Conservation (phyloP, 1,139 yeast genomes). For the Magnusiomyces suaveolens region DNA sequence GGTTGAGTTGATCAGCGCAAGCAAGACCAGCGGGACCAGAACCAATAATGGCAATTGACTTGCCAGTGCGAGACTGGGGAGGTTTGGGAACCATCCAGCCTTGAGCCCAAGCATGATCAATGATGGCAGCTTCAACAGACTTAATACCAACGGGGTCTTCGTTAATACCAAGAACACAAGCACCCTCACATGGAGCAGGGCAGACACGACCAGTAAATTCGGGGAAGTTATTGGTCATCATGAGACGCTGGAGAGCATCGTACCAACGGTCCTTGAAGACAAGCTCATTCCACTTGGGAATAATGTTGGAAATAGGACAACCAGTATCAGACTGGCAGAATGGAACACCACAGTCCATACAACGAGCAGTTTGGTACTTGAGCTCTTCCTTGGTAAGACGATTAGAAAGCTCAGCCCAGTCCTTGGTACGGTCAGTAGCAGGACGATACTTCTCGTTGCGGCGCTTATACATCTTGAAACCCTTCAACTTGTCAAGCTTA, state of each 20-base stretch:
- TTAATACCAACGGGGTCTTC: slow-evolving; percentile 96
- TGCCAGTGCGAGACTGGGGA: slow-evolving; percentile 74
- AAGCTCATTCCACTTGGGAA: slow-evolving; percentile 96
- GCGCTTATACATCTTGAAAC: slow-evolving; percentile 89
- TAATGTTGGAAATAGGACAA: slow-evolving; percentile 92
- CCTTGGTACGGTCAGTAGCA: slow-evolving; percentile 65
- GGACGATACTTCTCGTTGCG: slow-evolving; percentile 79
- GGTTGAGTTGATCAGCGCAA: slow-evolving; percentile 91
- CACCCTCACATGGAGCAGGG: slow-evolving; percentile 99
- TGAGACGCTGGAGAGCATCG: slow-evolving; percentile 82
- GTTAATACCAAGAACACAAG: slow-evolving; percentile 89
- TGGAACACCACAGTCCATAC: slow-evolving; percentile 99
- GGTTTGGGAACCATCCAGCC: slow-evolving; percentile 91
- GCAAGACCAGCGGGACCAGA: slow-evolving; percentile 98
- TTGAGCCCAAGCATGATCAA: slow-evolving; percentile 90
- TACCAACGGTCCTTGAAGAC: slow-evolving; percentile 94
- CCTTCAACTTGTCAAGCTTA: slow-evolving; percentile 72
- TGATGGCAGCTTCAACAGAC: slow-evolving; percentile 90
- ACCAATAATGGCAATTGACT: slow-evolving; percentile 77
- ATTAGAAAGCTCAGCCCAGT: slow-evolving; percentile 85
- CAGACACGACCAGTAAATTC: slow-evolving; percentile 97
- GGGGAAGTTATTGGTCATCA: slow-evolving; percentile 97
- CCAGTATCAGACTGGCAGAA: slow-evolving; percentile 98
- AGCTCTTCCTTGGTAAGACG: slow-evolving; percentile 81
- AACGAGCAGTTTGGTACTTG: slow-evolving; percentile 89